These are phyloP conservation scores for Aurantiochytrium sp. DNA, from an alignment of 108 stramenopile genomes.

Conservation along the genomic window DNA sequence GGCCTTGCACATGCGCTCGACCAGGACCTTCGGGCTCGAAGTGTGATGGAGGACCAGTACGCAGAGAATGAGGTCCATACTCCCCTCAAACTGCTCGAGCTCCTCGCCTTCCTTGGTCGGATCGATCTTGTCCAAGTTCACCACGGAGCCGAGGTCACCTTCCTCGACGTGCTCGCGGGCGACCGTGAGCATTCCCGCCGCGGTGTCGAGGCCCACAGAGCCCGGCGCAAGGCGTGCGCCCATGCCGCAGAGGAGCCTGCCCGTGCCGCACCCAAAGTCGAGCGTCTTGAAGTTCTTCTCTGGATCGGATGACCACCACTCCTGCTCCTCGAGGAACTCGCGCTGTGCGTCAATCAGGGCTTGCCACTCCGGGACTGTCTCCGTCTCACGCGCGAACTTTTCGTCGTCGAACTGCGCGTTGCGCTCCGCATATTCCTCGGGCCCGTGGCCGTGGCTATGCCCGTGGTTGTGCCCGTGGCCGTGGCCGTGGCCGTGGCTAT, in stretches of 20 bases:
- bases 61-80: not conserved
- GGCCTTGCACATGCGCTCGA: not conserved
- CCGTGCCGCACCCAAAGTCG: not conserved
- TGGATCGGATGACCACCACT: not conserved
- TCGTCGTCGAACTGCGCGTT: not conserved
- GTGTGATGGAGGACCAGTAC: not conserved
- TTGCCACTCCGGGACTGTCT: not conserved
- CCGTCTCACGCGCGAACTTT: not conserved
- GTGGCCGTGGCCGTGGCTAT: not conserved
- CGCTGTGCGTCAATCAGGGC: not conserved
- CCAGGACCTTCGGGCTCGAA: not conserved
- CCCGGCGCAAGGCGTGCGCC: not conserved
- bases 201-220: not conserved
- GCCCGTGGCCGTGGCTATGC: not conserved
- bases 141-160: not conserved
- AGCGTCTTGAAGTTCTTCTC: not conserved
- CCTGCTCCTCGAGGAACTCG: not conserved
- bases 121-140: not conserved
- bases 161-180: not conserved
- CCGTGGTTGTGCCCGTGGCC: not conserved
- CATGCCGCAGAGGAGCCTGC: not conserved
- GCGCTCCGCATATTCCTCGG: not conserved
- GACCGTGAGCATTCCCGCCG: not conserved
- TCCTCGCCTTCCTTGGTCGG: not conserved
- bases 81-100: not conserved